Conservation (phyloP, 768 basidiomycete genomes). For the Termitomyces titanicus region DNA sequence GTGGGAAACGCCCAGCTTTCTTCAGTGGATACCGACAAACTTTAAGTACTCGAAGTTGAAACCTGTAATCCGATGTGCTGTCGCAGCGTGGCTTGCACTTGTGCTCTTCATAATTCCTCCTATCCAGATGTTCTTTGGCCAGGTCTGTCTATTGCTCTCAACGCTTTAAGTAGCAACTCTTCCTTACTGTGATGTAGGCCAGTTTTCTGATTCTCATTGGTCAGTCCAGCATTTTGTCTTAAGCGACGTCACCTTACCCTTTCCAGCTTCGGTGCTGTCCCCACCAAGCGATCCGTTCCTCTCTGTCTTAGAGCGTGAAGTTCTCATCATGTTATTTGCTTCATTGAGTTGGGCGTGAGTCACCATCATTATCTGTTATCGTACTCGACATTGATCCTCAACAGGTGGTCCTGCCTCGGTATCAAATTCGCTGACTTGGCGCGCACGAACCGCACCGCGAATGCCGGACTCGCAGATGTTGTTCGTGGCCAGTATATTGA, state of each 20-base stretch:
- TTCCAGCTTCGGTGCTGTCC: constrained; percentile 58
- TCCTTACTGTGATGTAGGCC: constrained; percentile 35
- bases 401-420: constrained; percentile 65
- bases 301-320: constrained; percentile 63
- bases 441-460: constrained; percentile 38
- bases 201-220: constrained; percentile 64
- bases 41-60: constrained; percentile 57
- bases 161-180: neutral
- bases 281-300: constrained; percentile 69
- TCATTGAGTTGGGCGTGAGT: constrained; percentile 59
- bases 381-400: neutral
- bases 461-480: constrained; percentile 34
- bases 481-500: constrained; percentile 58
- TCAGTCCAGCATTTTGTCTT: constrained; percentile 17
- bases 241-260: neutral
- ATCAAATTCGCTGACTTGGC: constrained; percentile 59
- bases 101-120: constrained; percentile 56
- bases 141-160: constrained; percentile 33
- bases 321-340: constrained; percentile 48
- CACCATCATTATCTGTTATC: neutral
- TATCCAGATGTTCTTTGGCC: constrained; percentile 49
- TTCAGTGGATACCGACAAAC: constrained; percentile 58
- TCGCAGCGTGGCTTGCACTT: constrained; percentile 58
- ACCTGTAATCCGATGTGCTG: constrained; percentile 58
- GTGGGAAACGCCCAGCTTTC: constrained; percentile 23